Base-by-base conservation (phyloP, 75 land plant species). In the Sequoia sempervirens region DNA sequence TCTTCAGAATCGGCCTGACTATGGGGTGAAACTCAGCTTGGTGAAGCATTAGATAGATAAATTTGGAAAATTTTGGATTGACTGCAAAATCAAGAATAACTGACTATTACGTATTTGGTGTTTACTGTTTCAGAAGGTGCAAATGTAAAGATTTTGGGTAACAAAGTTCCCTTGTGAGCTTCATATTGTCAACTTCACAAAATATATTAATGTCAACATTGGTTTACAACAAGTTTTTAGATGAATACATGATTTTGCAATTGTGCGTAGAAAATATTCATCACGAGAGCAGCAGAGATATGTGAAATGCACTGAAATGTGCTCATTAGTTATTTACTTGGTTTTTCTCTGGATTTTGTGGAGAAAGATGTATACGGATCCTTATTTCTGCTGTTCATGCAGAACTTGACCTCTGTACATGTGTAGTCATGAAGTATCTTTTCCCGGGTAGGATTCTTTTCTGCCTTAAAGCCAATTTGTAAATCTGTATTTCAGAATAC, bases 151-250 rank as follows among this genome's bases (percentile, higher is more conserved):
- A 78, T 43, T n/a, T 78, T 75, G 78, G 80, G 80, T 78, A 43
- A 43, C 80, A 45, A 78, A 43, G 80, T 78, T 78, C 80, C 80
- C 80, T 45, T 78, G 50, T 43, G 80, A 78, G 47, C 47, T 78
- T 78, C 46, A 78, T n/a, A 78, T 78, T 43, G 78, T 75, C 78
- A 75, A 75, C 78, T 75, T 75, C 43, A 75, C 78, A 75, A 75
- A 75, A 40, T 75, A 75, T 37, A 78, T 78, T 78, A 40, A 43
- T 78, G 47, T 78, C 47, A 78, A 78, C 43, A 45, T 78, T 45
- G 52, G 80, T 45, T 45, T 26, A 78, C 47, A 23, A 43, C 52
- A 74, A 74, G 7, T 20, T 75, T 75, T 75, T 78, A n/a, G 80
- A 78, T 23, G 80, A 78, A 43, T 41, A 45, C 47, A n/a, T 78